Conservation (phyloP, 805 yeast species). For the Lachancea sp. region DNA sequence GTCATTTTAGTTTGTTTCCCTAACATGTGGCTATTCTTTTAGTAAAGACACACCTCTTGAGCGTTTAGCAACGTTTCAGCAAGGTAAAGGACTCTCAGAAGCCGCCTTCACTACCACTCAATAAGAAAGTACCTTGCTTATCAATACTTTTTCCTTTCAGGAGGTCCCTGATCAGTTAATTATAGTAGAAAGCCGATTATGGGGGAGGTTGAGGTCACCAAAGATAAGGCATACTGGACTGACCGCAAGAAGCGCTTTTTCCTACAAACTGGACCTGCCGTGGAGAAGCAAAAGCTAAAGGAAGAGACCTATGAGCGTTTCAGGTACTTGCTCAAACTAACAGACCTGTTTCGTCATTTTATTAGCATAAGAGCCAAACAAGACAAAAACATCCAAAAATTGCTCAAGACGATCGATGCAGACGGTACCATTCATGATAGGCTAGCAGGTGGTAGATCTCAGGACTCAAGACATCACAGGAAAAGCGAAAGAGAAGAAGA, state of each 20-base stretch:
- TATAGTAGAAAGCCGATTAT: background rate
- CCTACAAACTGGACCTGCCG: slow-evolving; percentile 48
- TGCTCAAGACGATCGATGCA: slow-evolving; percentile 51
- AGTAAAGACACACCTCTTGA: too few species aligned
- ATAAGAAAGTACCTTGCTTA: too few species aligned
- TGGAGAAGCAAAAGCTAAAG: slow-evolving; percentile 47
- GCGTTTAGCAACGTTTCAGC: too few species aligned
- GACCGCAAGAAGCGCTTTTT: slow-evolving; percentile 45
- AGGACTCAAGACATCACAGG: slow-evolving; percentile 48
- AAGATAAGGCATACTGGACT: slow-evolving; percentile 5
- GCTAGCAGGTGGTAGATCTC: slow-evolving; percentile 19
- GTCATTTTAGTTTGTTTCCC: background rate
- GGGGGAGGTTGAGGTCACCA: background rate
- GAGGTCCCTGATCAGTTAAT: too few species aligned
- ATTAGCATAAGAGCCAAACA: slow-evolving; percentile 74
- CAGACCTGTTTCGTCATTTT: slow-evolving; percentile 83
- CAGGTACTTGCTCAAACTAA: slow-evolving; percentile 70
- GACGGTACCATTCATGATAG: slow-evolving; percentile 37
- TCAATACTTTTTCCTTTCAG: too few species aligned
- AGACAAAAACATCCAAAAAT: slow-evolving; percentile 61
- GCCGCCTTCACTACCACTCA: background rate
- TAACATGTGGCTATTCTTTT: background rate
- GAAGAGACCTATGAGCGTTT: slow-evolving; percentile 75
- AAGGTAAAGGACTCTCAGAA: background rate
- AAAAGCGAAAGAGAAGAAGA: slow-evolving; percentile 96